Base-by-base conservation (phyloP, 257 asterid species). In the Buddleja alternifolia region DNA sequence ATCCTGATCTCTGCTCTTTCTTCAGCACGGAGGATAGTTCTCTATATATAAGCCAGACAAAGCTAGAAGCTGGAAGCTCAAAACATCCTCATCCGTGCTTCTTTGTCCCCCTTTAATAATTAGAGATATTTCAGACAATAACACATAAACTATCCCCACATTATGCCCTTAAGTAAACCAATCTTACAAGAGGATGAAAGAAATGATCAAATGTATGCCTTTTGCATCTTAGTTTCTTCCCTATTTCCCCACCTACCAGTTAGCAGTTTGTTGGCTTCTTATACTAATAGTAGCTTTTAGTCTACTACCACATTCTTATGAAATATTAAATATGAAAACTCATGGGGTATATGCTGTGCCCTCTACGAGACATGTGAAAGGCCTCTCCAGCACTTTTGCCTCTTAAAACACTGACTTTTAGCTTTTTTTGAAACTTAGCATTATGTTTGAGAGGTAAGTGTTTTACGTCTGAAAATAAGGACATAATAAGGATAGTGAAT, bases 371-470 rank as follows among this genome's bases (percentile, higher is more conserved):
- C 40, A 54, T 3, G 40, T 54, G 40, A 7, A 54, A 54, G 11
- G 60, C 40, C 15, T 52, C 58, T 52, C 36, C 15, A 24, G 60
- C 25, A 40, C 10, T 54, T 54, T 54, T 54, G 34, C 60, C 40
- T 54, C 60, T 54, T 19, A 54, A 54, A 52, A 20, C 15, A 20
- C 34, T 21, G 60, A 54, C n/a, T 54, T 25, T 54, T 10, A 54
- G 20, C 39, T 25, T 51, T 10, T 25, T 54, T 54, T n/a, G 19
- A 23, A 54, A 24, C 60, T 54, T 24, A 12, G 29, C 19, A 1
- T 29, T 23, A 6, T 29, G 41, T 24, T 14, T 11, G 41, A 11
- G n/a, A 5, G 61, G 10, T 8, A 1, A 14, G 11, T 12, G 17
- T n/a, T 55, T 10, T 53, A 2, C 10, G 16, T 53, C 37, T 9